These are phyloP conservation scores for Mycena capillaripes DNA, from an alignment of 768 basidiomycete species.

Conservation along the genomic window DNA sequence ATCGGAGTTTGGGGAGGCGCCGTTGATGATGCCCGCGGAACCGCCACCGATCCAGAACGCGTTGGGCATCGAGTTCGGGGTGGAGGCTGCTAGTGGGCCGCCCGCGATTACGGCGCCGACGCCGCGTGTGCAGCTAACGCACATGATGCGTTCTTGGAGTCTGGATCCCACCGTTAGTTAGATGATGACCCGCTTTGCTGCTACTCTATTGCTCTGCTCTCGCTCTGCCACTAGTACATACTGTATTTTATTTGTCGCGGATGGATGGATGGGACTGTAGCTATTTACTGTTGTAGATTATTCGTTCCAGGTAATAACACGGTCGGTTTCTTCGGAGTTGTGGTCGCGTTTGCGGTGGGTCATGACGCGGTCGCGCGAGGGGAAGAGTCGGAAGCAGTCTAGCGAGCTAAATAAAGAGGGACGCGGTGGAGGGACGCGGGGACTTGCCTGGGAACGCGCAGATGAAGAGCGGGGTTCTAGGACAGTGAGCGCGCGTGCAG, in stretches of 20 bases:
- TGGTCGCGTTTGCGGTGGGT: constrained; percentile 83
- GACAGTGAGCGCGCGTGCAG: not conserved
- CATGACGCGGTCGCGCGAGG: constrained; percentile 77
- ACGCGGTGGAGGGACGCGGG: too few species aligned
- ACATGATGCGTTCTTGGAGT: constrained; percentile 26
- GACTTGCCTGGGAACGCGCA: constrained; percentile 72
- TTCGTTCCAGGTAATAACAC: constrained; percentile 84
- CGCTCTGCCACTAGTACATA: constrained; percentile 14
- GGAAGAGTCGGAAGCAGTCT: constrained; percentile 83
- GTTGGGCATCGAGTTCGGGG: constrained; percentile 31
- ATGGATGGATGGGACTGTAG: constrained; percentile 27
- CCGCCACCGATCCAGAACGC: constrained; percentile 29
- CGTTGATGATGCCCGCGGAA: not conserved
- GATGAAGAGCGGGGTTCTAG: constrained; percentile 86
- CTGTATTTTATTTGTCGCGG: constrained; percentile 28
- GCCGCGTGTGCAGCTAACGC: constrained; percentile 30
- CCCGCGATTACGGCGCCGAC: constrained; percentile 32
- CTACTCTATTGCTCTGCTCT: constrained; percentile 21
- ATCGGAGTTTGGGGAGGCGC: constrained; percentile 8
- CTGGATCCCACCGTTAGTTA: not conserved
- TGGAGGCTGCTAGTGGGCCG: constrained; percentile 15
- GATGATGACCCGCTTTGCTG: not conserved
- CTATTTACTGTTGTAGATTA: constrained; percentile 39
- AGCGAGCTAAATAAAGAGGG: not conserved
- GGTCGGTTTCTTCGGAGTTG: constrained; percentile 65